Percentiles rank a stretch among this genome's conserved stretches.
These are phyloP conservation scores for Penicillium herquei DNA, from an alignment of 495 filamentous ascomycete genomes.

Conservation along the genomic window DNA sequence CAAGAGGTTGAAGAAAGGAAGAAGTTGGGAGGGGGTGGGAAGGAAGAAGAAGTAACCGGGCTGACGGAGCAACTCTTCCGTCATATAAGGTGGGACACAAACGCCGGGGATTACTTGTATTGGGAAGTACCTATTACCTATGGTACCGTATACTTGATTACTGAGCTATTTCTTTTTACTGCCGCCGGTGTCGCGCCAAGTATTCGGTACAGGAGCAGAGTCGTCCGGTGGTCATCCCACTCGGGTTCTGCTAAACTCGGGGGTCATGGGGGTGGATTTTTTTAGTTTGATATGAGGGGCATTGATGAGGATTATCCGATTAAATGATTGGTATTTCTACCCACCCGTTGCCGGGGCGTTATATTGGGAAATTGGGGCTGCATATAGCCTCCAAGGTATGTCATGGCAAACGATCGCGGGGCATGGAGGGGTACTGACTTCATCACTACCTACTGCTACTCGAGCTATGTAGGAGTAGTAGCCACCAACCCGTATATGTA, in stretches of 20 bases:
- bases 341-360: background rate
- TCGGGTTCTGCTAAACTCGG: conserved; percentile 16
- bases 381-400: background rate
- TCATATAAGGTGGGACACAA: conserved; percentile 40
- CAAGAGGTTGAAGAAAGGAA: conserved; percentile 14
- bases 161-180: conserved; percentile 6
- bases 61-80: conserved; percentile 48
- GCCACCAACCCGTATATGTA: too few species aligned
- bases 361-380: background rate
- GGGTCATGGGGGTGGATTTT: background rate
- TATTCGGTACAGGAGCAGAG: conserved; percentile 41
- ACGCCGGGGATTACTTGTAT: conserved; percentile 8
- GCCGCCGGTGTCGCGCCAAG: conserved; percentile 27
- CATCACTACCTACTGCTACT: conserved; percentile 4
- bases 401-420: conserved; percentile 22
- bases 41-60: conserved; percentile 24
- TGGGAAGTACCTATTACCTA: conserved; percentile 6
- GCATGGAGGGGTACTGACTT: conserved; percentile 36
- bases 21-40: conserved; percentile 15
- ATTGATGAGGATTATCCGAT: conserved; percentile 20
- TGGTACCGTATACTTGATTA: conserved; percentile 14
- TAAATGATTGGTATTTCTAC: conserved; percentile 6
- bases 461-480: background rate
- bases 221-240: conserved; percentile 40
- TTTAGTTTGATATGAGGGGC: conserved; percentile 1